phyloP scores from a whole-genome alignment of 2,329 filamentous ascomycete species.

The Trichoderma sp. region DNA sequence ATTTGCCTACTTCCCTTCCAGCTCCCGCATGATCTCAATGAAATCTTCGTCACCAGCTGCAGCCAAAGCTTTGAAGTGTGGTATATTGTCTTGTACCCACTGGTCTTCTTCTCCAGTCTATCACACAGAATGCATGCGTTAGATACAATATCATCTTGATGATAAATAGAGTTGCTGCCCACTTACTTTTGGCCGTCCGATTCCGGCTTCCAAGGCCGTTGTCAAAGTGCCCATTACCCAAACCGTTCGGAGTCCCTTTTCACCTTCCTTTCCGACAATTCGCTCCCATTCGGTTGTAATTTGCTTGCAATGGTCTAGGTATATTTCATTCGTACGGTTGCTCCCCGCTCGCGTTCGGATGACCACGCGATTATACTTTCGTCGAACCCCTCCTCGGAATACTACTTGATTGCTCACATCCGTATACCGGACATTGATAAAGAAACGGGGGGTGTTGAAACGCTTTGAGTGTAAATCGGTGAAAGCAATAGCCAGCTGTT shows the following conservation, averaged over 20 bases:
- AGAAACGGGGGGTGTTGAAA: constrained; percentile 16
- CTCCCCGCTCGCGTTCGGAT: constrained; percentile 16
- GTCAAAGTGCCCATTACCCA: constrained; percentile 8
- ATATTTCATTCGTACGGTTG: constrained; percentile 1
- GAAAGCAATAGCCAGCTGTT: constrained; percentile 7
- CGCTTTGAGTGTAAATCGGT: constrained; percentile 12
- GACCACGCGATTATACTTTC: constrained; percentile 18
- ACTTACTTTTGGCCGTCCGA: constrained; percentile 16
- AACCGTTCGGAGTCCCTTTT: neutral
- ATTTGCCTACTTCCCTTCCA: neutral
- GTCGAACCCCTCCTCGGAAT: constrained; percentile 12
- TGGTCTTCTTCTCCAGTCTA: constrained; percentile 19
- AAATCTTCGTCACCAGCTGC: constrained; percentile 10
- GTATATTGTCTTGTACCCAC: neutral
- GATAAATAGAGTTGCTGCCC: neutral
- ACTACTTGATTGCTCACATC: constrained; percentile 15
- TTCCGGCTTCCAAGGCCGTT: constrained; percentile 13
- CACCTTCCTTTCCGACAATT: constrained; percentile 4
- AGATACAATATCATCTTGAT: neutral
- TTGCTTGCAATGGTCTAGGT: constrained; percentile 14
- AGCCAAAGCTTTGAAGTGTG: constrained; percentile 2
- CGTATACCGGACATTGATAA: constrained; percentile 21
- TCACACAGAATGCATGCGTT: neutral
- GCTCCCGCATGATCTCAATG: neutral
- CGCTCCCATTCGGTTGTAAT: neutral